Base-by-base conservation (phyloP, 179 eudicot genomes). In the Actinidia chinensis region DNA sequence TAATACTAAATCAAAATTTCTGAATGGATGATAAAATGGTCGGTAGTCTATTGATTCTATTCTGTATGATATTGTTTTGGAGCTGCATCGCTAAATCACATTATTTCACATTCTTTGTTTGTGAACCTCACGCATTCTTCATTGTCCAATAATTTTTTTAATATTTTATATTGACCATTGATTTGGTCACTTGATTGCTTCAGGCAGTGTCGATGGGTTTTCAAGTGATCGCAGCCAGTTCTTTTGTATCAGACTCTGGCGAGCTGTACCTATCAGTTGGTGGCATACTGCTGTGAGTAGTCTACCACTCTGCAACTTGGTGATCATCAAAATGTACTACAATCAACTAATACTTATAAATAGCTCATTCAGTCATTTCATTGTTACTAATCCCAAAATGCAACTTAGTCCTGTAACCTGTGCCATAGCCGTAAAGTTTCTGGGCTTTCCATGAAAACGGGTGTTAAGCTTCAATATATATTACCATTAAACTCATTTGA, bases 231-330 rank as follows among this genome's bases (percentile, higher is more conserved):
- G 98, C 94, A 61, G 92, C 94, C 54, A 83, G 88, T 81, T 85
- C 92, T 55, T 79, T 82, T 60, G 87, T 89, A 59, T 82, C 92
- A 4, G 85, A 55, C 48, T 79, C 81, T 76, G 79, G 58, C 73
- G 85, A 86, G 9, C 75, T 88, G 60, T 94, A 88, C 84, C 91
- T 94, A 66, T 93, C 98, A 68, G 92, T 94, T 79, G 98, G 96
- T 74, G 94, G 97, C 76, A 87, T 88, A 76, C 83, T 94, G 75
- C 80, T 91, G 98, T 94, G 82, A 90, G 98, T 91, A 79, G 72
- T 54, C 60, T 55, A 73, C 17, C 40, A 47, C 58, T 43, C 46
- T 15, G 23, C 48, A 40, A 64, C 79, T 76, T 78, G 70, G 51
- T 72, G 18, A 59, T 69, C 58, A 25, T 76, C 50, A 36, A 20